Evolutionary conservation across 306 rosid species (phyloP).

Genomic region (Gastrolobium bilobum): DNA sequence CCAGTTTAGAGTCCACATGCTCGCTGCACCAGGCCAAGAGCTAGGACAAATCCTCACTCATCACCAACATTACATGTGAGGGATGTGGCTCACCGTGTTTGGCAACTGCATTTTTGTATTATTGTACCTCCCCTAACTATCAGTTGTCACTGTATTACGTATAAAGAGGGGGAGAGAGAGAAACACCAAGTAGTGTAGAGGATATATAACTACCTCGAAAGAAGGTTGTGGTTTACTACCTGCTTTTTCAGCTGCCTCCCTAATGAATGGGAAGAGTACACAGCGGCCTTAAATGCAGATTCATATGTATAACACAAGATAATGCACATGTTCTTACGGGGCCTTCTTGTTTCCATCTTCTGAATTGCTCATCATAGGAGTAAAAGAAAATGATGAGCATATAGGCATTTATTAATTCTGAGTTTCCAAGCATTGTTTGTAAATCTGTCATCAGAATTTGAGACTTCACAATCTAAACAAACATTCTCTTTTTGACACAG

Average conservation of each 20-base stretch:
- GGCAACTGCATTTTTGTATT: conserved; percentile 47
- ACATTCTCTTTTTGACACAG: neutral
- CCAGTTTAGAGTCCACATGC: conserved; percentile 49
- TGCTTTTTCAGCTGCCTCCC: conserved; percentile 22
- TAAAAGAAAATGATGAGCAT: neutral
- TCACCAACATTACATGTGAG: conserved; percentile 50
- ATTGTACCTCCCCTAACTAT: conserved; percentile 47
- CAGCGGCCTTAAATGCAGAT: neutral
- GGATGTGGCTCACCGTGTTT: conserved; percentile 45
- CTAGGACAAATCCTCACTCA: conserved; percentile 34
- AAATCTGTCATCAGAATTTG: neutral
- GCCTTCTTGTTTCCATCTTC: neutral
- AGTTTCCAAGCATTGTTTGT: neutral
- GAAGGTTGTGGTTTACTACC: neutral
- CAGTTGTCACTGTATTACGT: conserved; percentile 11
- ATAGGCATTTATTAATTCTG: neutral
- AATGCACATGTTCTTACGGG: neutral
- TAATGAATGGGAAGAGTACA: conserved; percentile 28
- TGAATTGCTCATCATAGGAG: neutral
- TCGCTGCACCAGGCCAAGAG: conserved; percentile 43
- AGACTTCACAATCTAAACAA: conserved; percentile 9
- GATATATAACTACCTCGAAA: conserved; percentile 9
- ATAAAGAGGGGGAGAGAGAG: neutral
- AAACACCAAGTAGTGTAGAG: neutral
- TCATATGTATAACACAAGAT: neutral